Evolutionary conservation across 2,329 filamentous ascomycete genomes (phyloP).

Genomic region (Sodiomyces alkalinus): DNA sequence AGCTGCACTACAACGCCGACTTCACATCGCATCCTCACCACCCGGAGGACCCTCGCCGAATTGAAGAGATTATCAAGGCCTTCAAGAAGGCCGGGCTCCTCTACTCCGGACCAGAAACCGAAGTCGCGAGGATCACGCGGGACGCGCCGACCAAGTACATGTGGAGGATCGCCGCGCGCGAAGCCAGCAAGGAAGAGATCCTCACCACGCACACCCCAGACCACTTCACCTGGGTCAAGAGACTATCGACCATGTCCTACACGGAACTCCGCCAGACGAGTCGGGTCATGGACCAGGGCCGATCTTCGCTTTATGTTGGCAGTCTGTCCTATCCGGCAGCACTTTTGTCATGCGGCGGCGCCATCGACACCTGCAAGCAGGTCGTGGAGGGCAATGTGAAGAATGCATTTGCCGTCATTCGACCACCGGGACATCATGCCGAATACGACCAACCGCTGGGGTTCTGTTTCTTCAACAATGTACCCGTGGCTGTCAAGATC

Average conservation of each 20-base stretch:
- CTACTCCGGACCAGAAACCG: slow-evolving; percentile 40
- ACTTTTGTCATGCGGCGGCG: slow-evolving; percentile 73
- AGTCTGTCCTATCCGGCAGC: slow-evolving; percentile 69
- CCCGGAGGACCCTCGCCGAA: slow-evolving; percentile 84
- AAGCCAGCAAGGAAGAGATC: slow-evolving; percentile 68
- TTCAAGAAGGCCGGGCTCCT: slow-evolving; percentile 72
- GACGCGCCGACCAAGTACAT: slow-evolving; percentile 44
- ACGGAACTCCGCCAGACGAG: slow-evolving; percentile 56
- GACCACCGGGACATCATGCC: slow-evolving; percentile 89
- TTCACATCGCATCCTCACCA: slow-evolving; percentile 63
- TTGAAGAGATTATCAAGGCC: slow-evolving; percentile 83
- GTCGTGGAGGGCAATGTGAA: slow-evolving; percentile 73
- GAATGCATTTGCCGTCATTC: slow-evolving; percentile 90
- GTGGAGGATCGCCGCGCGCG: slow-evolving; percentile 64
- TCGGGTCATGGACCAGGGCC: slow-evolving; percentile 40
- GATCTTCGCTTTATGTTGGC: slow-evolving; percentile 73
- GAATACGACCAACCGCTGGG: slow-evolving; percentile 78
- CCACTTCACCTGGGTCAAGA: slow-evolving; percentile 67
- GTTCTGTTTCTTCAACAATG: slow-evolving; percentile 97
- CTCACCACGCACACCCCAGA: slow-evolving; percentile 60
- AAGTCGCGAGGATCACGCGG: slow-evolving; percentile 35
- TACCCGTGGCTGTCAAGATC: slow-evolving; percentile 77
- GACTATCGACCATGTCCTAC: slow-evolving; percentile 35
- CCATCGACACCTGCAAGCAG: slow-evolving; percentile 91
- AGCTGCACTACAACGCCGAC: slow-evolving; percentile 79